Conservation (phyloP, 768 basidiomycete genomes). For the button mushroom (Agaricus bisporus) region DNA sequence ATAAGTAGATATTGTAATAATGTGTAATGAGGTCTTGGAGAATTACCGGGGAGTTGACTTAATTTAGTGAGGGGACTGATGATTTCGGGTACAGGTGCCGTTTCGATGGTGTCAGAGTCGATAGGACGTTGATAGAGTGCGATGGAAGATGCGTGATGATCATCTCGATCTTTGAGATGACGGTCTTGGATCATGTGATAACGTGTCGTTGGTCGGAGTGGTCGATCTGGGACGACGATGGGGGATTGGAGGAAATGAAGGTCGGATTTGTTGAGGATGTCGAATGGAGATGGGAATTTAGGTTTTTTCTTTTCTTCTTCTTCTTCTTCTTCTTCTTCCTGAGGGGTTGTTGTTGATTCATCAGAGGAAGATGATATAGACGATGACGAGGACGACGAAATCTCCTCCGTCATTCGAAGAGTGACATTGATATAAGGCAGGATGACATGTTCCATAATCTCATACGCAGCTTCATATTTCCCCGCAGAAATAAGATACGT, state of each 20-base stretch:
- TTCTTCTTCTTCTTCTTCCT: not conserved
- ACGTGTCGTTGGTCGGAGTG: not conserved
- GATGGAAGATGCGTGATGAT: not conserved
- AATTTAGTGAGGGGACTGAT: constrained; percentile 1
- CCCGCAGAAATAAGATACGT: constrained; percentile 75
- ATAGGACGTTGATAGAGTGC: not conserved
- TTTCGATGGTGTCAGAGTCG: not conserved
- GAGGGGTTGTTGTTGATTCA: not conserved
- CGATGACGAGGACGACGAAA: not conserved
- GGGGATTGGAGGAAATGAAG: not conserved
- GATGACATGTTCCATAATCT: constrained; percentile 73
- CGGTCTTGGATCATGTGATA: not conserved
- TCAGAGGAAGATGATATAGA: not conserved
- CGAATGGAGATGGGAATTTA: not conserved
- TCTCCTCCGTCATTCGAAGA: not conserved
- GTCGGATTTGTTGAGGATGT: constrained; percentile 2
- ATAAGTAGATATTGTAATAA: constrained; percentile 5
- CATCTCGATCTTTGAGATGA: not conserved
- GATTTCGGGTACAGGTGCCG: not conserved
- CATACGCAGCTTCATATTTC: constrained; percentile 78
- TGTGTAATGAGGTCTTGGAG: not conserved
- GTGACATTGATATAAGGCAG: constrained; percentile 37
- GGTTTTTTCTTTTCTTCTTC: not conserved
- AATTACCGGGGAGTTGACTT: not conserved
- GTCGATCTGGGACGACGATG: not conserved